Evolutionary conservation across 106 monocot genomes (phyloP).

Genomic region (Dioscorea dumetorum): DNA sequence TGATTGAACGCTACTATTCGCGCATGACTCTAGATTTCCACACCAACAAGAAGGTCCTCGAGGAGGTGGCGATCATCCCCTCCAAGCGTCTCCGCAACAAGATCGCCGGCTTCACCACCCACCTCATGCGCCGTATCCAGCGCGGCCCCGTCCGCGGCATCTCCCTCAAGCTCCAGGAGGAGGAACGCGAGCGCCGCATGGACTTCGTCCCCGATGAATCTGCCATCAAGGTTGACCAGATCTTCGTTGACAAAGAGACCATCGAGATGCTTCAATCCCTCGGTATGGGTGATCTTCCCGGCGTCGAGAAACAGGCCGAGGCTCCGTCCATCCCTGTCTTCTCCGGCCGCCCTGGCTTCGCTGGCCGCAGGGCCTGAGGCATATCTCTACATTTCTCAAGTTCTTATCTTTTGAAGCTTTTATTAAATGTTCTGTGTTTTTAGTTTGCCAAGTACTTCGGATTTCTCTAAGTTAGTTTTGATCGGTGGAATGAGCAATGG

Average conservation of each 20-base stretch:
- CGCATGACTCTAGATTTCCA: constrained; percentile 1
- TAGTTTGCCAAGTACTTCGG: too few relatives aligned
- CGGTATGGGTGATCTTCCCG: neutral
- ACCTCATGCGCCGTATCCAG: constrained; percentile 6
- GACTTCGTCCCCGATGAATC: constrained; percentile 2
- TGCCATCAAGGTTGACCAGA: neutral
- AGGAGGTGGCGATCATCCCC: constrained; percentile 1
- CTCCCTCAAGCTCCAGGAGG: constrained; percentile 5
- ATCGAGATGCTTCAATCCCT: neutral
- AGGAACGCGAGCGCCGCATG: constrained; percentile 6
- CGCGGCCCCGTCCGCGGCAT: neutral
- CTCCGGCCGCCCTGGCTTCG: neutral
- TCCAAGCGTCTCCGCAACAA: neutral
- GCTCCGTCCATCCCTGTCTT: neutral
- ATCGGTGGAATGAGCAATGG: too few relatives aligned
- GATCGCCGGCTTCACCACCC: constrained; percentile 1
- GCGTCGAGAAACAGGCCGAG: neutral
- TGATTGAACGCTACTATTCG: constrained; percentile 6
- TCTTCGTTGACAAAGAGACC: neutral
- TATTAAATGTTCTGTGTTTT: too few relatives aligned
- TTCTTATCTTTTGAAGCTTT: neutral
- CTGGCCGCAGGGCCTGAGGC: neutral
- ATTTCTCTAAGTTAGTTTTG: too few relatives aligned
- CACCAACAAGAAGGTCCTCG: constrained; percentile 1
- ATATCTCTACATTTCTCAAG: neutral